Evolutionary conservation across 176 grass and related monocot genomes (phyloP), one percentile per base, ranked within the genome.

Genomic region (Phoenix dactylifera): DNA sequence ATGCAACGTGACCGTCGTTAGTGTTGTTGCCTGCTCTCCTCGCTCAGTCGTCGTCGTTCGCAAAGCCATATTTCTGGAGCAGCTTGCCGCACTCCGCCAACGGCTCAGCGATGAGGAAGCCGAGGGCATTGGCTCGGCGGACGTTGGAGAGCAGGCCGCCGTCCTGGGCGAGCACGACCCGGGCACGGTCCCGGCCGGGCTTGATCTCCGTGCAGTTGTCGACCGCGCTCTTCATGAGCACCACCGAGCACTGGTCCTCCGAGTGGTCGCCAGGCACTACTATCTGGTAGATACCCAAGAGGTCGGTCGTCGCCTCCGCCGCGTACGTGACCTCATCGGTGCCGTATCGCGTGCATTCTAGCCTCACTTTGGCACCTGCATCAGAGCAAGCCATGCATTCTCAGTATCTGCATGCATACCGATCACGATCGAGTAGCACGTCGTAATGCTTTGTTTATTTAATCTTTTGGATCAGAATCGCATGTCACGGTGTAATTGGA

Each of bases 221-320:
- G 14, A 50, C 49, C 50, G 78, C 73, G 84, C 93, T 98, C 12
- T 71, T 1, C 49, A 92, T 52, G 16, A 92, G 75, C 52, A 78
- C 67, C 7, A 92, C 67, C 70, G 88, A 66, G 26, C 93, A 98
- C 63, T 89, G 88, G 54, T 92, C 84, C 59, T 83, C 60, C 20
- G 67, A 76, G 12, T 98, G 88, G 72, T 74, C 73, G 76, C 69
- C 73, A 62, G 80, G 74, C 69, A 98, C 84, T 50, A 83, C 63
- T n/a, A 98, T 80, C 18, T 18, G 71, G 76, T 92, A 98, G 0
- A 70, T 79, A 7, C 84, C 84, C 4, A 24, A 81, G 25, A 55
- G 55, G 39, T 82, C 79, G 2, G 87, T 98, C 22, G 54, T 76
- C 0, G 73, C 79, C 10, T 86, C 67, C 5, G 82, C 55, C 0